Conservation (phyloP, 1,139 yeast species). For the Lodderomyces theae region DNA sequence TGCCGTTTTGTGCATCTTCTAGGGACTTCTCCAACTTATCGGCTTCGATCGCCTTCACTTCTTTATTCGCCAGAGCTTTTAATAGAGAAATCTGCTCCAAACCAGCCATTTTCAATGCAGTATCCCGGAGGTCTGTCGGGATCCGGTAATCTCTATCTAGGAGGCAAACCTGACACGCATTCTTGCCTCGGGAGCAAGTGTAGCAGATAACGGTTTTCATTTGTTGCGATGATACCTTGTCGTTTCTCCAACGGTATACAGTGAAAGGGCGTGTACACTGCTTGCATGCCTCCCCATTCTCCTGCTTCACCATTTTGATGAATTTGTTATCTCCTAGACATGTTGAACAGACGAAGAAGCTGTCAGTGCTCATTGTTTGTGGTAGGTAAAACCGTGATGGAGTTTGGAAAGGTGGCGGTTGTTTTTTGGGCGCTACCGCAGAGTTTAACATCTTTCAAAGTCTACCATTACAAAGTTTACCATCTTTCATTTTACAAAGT, state of each 20-base stretch:
- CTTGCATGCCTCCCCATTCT: constrained; percentile 73
- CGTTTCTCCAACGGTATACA: constrained; percentile 67
- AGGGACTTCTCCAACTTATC: constrained; percentile 32
- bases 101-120: constrained; percentile 76
- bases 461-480: too few relatives aligned
- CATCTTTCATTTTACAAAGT: too few relatives aligned
- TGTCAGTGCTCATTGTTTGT: constrained; percentile 8
- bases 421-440: too few relatives aligned
- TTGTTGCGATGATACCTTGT: constrained; percentile 32
- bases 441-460: too few relatives aligned
- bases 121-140: constrained; percentile 75
- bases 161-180: constrained; percentile 88
- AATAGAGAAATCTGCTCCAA: constrained; percentile 24
- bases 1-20: constrained; percentile 16
- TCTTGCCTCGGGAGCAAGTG: constrained; percentile 74
- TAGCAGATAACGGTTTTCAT: constrained; percentile 63
- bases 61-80: constrained; percentile 25
- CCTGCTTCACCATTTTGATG: constrained; percentile 68
- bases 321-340: constrained; percentile 71
- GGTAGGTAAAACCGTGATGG: too few relatives aligned
- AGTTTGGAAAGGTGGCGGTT: background rate
- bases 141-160: constrained; percentile 77
- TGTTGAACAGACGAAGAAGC: constrained; percentile 53
- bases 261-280: constrained; percentile 84
- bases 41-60: constrained; percentile 42